phyloP scores from a whole-genome alignment of 208 protist genomes.

The Leptomonas pyrrhocoris region DNA sequence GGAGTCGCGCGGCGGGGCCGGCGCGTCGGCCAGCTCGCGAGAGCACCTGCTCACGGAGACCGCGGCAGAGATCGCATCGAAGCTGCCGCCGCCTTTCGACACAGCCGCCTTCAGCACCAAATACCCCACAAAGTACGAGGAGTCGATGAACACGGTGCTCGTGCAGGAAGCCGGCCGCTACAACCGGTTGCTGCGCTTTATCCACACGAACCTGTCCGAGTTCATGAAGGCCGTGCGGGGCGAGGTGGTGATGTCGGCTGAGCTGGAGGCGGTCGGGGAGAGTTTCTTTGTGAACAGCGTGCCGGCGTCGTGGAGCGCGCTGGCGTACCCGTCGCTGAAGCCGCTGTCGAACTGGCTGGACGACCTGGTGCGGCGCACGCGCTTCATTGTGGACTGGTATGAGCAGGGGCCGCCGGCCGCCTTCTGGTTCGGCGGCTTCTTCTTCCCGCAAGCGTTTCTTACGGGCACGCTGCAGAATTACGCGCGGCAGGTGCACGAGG shows the following conservation, averaged over 20 bases:
- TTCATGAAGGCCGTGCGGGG: constrained; percentile 94
- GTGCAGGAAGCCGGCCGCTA: constrained; percentile 94
- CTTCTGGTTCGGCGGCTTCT: constrained; percentile 98
- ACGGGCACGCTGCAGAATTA: constrained; percentile 97
- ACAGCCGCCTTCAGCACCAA: constrained; percentile 76
- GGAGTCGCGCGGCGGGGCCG: constrained; percentile 68
- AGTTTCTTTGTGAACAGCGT: constrained; percentile 96
- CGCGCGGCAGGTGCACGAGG: constrained; percentile 91
- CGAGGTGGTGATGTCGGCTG: constrained; percentile 96
- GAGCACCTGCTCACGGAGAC: constrained; percentile 83
- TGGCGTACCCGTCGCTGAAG: constrained; percentile 97
- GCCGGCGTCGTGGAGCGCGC: constrained; percentile 82
- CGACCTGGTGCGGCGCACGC: constrained; percentile 92
- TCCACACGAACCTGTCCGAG: constrained; percentile 89
- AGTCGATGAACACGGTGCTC: constrained; percentile 96
- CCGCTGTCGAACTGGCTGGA: constrained; percentile 96
- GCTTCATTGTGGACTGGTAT: constrained; percentile 93
- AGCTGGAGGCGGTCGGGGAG: constrained; percentile 94
- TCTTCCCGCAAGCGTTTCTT: constrained; percentile 98
- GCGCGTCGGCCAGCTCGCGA: constrained; percentile 39
- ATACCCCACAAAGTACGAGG: constrained; percentile 93
- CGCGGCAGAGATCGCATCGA: constrained; percentile 81
- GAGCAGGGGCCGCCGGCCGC: constrained; percentile 78
- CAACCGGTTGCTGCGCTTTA: constrained; percentile 93
- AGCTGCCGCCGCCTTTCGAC: constrained; percentile 89